Evolutionary conservation across 2,329 filamentous ascomycete species (phyloP), one percentile per base, ranked within the genome.

Genomic region (Ceratocystis huliohia): DNA sequence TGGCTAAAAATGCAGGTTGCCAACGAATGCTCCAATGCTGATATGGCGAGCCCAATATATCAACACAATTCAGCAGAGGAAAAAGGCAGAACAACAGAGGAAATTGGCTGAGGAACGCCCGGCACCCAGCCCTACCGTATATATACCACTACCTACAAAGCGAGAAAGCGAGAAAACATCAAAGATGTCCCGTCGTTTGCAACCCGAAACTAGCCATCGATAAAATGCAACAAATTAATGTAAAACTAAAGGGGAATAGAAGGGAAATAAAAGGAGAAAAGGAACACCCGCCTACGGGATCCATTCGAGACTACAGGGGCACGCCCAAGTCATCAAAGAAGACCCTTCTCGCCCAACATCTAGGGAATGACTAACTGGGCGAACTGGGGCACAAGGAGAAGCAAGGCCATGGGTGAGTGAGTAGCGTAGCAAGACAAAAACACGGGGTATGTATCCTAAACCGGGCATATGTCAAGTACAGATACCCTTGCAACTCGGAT

Each of bases 201-300:
- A n/a, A 59, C 56, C 37, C 25, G 28, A 59, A 30, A 59, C 15
- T n/a, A 33, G 48, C 10, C 20, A 15, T 53, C 48, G 48, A 53
- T 33, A 37, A 59, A 59, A 59, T 37, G 17, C 15, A 17, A 10
- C 25, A 25, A 59, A 59, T 59, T 33, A 59, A 59, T 8, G 25
- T 59, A 3, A 13, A 59, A 33, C 20, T 59, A 59, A 59, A 59
- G 56, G 56, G 56, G 56, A 59, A 59, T 59, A 59, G 13, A 59
- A 59, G 28, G 10, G 56, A 59, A 59, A 59, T 59, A 59, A 59
- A 59, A 59, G 56, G 56, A 59, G 28, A 37, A 30, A 37, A 59
- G 56, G 28, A 59, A n/a, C 53, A 59, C 15, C 17, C 28, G 13
- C 22, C 17, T 1, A 33, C 25, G 37, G 56, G 56, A 59, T 59